Conservation (phyloP, 2,329 filamentous ascomycete genomes). For the Knoxdaviesia proteae region DNA sequence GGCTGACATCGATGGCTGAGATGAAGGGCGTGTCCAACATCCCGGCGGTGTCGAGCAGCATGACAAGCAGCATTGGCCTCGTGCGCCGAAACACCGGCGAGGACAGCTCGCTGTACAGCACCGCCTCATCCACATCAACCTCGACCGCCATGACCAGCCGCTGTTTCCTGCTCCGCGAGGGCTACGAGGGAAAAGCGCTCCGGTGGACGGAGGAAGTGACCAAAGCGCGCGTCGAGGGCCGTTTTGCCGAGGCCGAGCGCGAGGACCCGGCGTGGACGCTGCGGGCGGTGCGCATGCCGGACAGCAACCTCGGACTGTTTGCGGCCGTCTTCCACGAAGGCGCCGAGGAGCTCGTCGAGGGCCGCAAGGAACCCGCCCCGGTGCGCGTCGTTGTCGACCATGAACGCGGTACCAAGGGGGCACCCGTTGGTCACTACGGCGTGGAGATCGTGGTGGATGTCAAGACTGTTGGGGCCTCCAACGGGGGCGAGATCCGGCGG, state of each 20-base stretch:
- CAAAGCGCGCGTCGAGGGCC: constrained; percentile 68
- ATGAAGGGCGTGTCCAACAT: constrained; percentile 33
- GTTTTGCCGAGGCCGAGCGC: constrained; percentile 66
- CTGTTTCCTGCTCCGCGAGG: constrained; percentile 51
- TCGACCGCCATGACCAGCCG: constrained; percentile 31
- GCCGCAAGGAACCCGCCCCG: constrained; percentile 44
- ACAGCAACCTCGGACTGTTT: constrained; percentile 35
- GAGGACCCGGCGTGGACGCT: constrained; percentile 67
- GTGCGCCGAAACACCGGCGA: too few relatives aligned
- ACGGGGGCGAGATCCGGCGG: constrained; percentile 23
- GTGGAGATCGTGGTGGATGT: constrained; percentile 53
- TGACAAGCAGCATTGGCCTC: constrained; percentile 1
- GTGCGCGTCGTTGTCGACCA: constrained; percentile 57
- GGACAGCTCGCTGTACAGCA: too few relatives aligned
- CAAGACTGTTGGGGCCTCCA: constrained; percentile 11
- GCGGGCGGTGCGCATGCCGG: constrained; percentile 43
- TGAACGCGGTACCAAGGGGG: constrained; percentile 42
- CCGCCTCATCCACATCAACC: constrained; percentile 10
- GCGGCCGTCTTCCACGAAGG: constrained; percentile 56
- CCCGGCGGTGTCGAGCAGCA: constrained; percentile 20
- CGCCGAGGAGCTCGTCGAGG: constrained; percentile 37
- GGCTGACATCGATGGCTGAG: constrained; percentile 44
- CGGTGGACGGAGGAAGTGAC: constrained; percentile 69
- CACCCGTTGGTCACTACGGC: constrained; percentile 44
- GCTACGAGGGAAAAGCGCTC: constrained; percentile 56